Evolutionary conservation across 2,329 filamentous ascomycete genomes (phyloP), one percentile per base, ranked within the genome.

Genomic region (Golovinomyces cichoracearum): DNA sequence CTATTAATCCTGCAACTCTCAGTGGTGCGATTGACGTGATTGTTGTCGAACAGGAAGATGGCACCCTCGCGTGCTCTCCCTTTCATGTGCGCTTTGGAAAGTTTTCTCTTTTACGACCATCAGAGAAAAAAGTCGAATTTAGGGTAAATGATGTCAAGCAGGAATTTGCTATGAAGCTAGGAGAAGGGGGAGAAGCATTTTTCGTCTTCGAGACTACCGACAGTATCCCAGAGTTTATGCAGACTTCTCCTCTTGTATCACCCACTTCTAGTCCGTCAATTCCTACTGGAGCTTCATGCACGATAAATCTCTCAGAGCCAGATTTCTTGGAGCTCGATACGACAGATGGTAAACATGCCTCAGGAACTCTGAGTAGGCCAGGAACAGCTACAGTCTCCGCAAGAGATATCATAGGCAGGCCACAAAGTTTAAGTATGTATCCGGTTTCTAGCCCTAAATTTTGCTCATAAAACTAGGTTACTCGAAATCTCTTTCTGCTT

Each of bases 41-140:
- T 56, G 88, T 98, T 49, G 85, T 98, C 51, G 85, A 98, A 65
- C 85, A 92, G 57, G 83, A 88, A 61, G 90, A 98, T 71, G 90
- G 83, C 67, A 70, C 68, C 37, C 72, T 95, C 50, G 78, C 80
- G 55, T 98, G 90, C 66, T 95, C 88, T 25, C 90, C 90, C 46
- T 98, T 98, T 65, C 90, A 98, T 64, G 90, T 98, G 55, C 85
- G 90, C 58, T 98, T 98, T 64, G 90, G 90, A 64, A 98, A 98
- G 67, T 95, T 95, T 68, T 93, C 88, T 51, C 72, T 98, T 35
- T 68, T 98, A 59, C 81, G 90, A 21, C 90, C 90, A 0, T 94
- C 79, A 51, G 90, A 98, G 65, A 98, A 98, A 67, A 98, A 95
- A 73, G 90, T 98, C 59, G 86, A 95, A 65, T 98, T 98, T 66